Evolutionary conservation across 1,284 basidiomycete species (phyloP).

Genomic region (Apiotrichum porosum): DNA sequence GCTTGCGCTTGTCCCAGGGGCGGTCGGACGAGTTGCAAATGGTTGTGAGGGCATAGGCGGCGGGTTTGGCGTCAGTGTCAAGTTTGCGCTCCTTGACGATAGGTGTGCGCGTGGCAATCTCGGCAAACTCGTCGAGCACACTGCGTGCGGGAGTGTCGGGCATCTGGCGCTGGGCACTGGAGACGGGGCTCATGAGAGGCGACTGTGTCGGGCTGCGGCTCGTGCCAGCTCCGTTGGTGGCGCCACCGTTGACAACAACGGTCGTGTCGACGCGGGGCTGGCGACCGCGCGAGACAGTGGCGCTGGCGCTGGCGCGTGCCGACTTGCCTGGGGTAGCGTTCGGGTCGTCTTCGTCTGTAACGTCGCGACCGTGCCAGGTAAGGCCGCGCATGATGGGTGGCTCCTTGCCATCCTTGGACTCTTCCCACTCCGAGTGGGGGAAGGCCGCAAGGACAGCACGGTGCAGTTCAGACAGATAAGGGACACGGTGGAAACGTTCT

Average conservation of each 20-base stretch:
- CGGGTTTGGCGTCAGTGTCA: constrained; percentile 8
- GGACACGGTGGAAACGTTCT: constrained; percentile 42
- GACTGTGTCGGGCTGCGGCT: constrained; percentile 33
- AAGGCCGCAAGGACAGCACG: constrained; percentile 41
- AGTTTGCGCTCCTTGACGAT: constrained; percentile 18
- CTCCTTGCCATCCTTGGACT: constrained; percentile 28
- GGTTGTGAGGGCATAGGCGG: constrained; percentile 20
- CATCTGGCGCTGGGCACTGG: constrained; percentile 26
- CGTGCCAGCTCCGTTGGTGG: constrained; percentile 1
- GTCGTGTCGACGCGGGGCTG: background rate
- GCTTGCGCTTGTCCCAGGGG: constrained; percentile 21
- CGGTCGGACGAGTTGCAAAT: constrained; percentile 24
- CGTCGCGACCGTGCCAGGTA: constrained; percentile 42
- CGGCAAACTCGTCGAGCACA: constrained; percentile 43
- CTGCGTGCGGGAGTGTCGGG: constrained; percentile 42
- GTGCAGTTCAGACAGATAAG: constrained; percentile 33
- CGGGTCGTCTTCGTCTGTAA: constrained; percentile 29
- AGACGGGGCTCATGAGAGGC: constrained; percentile 39
- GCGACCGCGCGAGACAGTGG: background rate
- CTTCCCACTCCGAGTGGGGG: constrained; percentile 39
- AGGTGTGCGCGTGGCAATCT: constrained; percentile 42
- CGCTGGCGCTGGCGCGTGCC: background rate
- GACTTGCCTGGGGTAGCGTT: background rate
- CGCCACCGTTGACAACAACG: too few relatives aligned
- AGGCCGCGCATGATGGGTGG: constrained; percentile 41